Percentiles rank a stretch among this genome's conserved stretches.
These are phyloP conservation scores for Aspergillus neotritici DNA, from an alignment of 2,329 filamentous ascomycete species.

Conservation along the genomic window DNA sequence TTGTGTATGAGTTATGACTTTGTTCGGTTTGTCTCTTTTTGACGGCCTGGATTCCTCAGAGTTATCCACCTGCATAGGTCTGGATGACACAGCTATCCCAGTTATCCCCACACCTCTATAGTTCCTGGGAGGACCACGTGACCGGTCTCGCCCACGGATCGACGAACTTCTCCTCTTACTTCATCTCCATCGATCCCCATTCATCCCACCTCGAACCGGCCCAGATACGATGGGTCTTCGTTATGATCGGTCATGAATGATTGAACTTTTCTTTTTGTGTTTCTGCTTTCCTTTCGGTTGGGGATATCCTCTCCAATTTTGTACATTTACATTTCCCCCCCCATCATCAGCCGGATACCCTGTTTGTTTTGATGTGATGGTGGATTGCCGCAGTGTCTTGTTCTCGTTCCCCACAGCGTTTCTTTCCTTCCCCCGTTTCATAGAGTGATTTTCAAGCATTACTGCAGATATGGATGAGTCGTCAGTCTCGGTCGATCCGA, in stretches of 20 bases:
- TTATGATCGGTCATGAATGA: conserved; percentile 4
- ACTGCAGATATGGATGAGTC: conserved; percentile 23
- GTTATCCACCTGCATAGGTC: neutral
- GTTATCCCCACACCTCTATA: neutral
- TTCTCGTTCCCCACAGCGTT: neutral
- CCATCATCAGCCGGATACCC: too few relatives aligned
- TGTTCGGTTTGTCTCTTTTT: too few relatives aligned
- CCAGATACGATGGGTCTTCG: conserved; percentile 9
- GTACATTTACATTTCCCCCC: too few relatives aligned
- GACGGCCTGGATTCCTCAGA: neutral
- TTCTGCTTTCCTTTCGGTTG: neutral
- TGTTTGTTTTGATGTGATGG: too few relatives aligned
- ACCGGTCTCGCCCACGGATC: conserved; percentile 10
- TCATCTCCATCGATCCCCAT: too few relatives aligned
- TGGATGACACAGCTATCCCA: neutral
- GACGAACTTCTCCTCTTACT: conserved; percentile 2
- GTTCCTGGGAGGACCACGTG: conserved; percentile 10
- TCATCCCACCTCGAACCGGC: neutral
- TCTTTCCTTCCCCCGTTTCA: neutral
- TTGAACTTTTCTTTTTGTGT: neutral
- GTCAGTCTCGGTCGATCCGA: conserved; percentile 16
- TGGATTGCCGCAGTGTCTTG: neutral
- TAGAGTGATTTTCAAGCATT: neutral
- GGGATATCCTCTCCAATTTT: too few relatives aligned
- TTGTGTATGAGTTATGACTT: too few relatives aligned